phyloP scores from a whole-genome alignment of 805 yeast genomes.

The Metschnikowia peoriensis region DNA sequence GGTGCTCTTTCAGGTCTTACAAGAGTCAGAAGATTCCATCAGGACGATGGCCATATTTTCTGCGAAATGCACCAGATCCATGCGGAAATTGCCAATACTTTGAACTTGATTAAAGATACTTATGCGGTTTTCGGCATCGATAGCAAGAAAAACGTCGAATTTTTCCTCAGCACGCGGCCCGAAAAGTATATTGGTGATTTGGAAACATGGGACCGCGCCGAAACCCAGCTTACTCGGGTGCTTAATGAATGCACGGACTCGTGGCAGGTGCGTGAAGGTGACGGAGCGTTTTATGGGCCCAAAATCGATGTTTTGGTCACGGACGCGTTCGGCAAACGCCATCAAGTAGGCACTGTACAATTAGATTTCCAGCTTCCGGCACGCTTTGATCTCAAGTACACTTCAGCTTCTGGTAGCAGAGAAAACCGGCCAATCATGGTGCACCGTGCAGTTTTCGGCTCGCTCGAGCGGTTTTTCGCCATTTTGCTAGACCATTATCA shows the following conservation, averaged over 20 bases:
- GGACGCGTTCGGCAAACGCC: constrained; percentile 77
- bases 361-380: constrained; percentile 92
- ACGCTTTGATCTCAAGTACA: constrained; percentile 72
- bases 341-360: constrained; percentile 95
- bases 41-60: constrained; percentile 97
- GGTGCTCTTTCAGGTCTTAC: constrained; percentile 94
- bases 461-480: constrained; percentile 90
- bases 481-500: constrained; percentile 83
- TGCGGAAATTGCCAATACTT: constrained; percentile 67
- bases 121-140: constrained; percentile 65
- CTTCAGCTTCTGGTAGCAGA: constrained; percentile 47
- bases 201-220: constrained; percentile 83
- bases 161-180: constrained; percentile 85
- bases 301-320: constrained; percentile 83
- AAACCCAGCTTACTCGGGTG: constrained; percentile 57
- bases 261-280: constrained; percentile 84
- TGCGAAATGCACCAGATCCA: constrained; percentile 78
- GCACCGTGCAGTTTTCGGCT: constrained; percentile 94
- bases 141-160: constrained; percentile 45
- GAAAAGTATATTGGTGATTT: constrained; percentile 74
- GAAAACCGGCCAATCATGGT: constrained; percentile 83
- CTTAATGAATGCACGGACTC: constrained; percentile 48
- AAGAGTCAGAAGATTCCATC: constrained; percentile 91
- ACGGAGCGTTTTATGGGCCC: constrained; percentile 97
- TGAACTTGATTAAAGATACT: constrained; percentile 70